phyloP scores from a whole-genome alignment of 2,329 filamentous ascomycete genomes.

The Teratosphaeria zuluensis region DNA sequence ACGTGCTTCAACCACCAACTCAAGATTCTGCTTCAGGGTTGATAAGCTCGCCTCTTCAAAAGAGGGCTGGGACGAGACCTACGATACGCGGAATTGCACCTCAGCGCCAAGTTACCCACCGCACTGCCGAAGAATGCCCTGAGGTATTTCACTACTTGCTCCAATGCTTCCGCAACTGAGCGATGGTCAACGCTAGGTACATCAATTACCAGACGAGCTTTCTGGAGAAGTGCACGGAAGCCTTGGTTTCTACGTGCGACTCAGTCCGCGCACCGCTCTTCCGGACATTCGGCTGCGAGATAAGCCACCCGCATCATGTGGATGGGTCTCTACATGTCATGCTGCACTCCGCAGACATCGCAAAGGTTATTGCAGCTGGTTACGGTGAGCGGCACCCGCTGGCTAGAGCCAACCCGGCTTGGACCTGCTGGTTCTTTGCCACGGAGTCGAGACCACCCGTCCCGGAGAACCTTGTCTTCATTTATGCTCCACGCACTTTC shows the following conservation, averaged over 20 bases:
- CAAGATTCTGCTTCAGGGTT: neutral
- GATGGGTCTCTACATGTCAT: neutral
- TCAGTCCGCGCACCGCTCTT: neutral
- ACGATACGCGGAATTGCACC: neutral
- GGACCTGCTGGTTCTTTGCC: neutral
- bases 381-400: neutral
- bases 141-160: neutral
- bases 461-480: neutral
- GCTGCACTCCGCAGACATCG: neutral
- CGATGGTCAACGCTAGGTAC: neutral
- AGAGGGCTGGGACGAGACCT: neutral
- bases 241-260: neutral
- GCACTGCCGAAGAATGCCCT: neutral
- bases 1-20: neutral
- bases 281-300: neutral
- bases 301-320: neutral
- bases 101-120: neutral
- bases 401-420: neutral
- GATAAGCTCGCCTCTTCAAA: neutral
- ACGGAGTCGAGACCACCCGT: neutral
- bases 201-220: neutral
- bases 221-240: neutral
- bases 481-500: neutral
- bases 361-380: neutral
- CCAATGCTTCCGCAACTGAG: neutral